Base-by-base conservation (phyloP, 345 rosid species). In the Linum tenue region DNA sequence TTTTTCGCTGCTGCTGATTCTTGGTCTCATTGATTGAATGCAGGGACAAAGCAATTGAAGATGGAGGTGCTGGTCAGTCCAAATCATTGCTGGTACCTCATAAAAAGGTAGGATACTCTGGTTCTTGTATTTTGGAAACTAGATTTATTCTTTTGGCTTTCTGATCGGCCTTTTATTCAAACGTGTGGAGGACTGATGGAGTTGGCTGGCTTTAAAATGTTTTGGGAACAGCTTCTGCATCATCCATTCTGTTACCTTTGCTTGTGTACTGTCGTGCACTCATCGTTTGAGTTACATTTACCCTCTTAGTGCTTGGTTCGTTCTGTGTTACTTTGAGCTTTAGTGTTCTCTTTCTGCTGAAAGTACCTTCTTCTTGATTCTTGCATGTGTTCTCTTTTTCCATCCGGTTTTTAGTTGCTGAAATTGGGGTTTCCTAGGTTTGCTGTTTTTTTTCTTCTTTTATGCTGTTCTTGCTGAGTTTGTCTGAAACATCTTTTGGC, bases 31-130 rank as follows among this genome's bases (percentile, higher is more conserved):
- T n/a, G n/a, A n/a, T n/a, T n/a, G n/a, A n/a, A 63, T 55, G 64
- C 42, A 83, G 85, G 72, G 65, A 68, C 22, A 56, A 67, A 67
- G 44, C 31, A 57, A 71, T 64, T 57, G 73, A 60, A 40, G 76
- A 35, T 39, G 67, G 59, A 58, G 76, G 22, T 70, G 8, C 37
- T 8, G 17, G 4, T 65, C 64, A 14, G 57, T 11, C 64, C 64
- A 81, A 71, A 62, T 60, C 83, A 31, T 43, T 39, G 40, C 65
- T 65, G 14, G 39, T 12, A 55, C 71, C 73, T 57, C 64, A 57
- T 17, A 73, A 64, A 67, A 85, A 81, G 86, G 87, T n/a, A 63
- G 36, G 48, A 22, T 71, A 16, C 56, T 39, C n/a, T 56, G 10
- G 16, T 2, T 5, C 10, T 9, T 9, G 16, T 39, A 31, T 15